A percentile compares a stretch with the other conserved stretches of the same genome.
These are phyloP conservation scores for Letharia lupina DNA, from an alignment of 495 filamentous ascomycete species.

Conservation along the genomic window DNA sequence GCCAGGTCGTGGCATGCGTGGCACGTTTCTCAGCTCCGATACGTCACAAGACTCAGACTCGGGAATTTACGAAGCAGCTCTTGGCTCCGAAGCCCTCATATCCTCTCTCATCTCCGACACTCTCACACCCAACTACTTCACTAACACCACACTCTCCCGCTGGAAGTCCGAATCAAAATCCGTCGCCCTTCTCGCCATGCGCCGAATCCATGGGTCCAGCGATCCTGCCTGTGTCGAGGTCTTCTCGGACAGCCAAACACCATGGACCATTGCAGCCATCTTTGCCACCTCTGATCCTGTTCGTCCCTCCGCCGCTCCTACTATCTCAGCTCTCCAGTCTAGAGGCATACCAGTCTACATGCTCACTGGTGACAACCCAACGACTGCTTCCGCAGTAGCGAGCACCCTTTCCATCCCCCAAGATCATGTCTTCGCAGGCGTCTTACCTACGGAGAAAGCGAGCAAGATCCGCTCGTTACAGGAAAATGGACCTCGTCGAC, in stretches of 20 bases:
- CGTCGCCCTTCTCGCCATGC: constrained; percentile 58
- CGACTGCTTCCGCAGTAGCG: constrained; percentile 71
- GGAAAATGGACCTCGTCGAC: constrained; percentile 52
- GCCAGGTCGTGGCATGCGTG: constrained; percentile 74
- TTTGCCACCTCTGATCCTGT: constrained; percentile 63
- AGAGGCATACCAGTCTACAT: constrained; percentile 72
- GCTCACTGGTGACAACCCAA: constrained; percentile 79
- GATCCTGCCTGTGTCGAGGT: constrained; percentile 23
- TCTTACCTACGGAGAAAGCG: constrained; percentile 79
- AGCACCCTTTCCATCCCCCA: constrained; percentile 63
- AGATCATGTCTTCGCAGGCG: constrained; percentile 74
- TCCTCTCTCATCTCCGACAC: constrained; percentile 27
- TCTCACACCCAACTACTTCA: constrained; percentile 31
- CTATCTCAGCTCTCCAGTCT: constrained; percentile 60
- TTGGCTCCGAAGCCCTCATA: constrained; percentile 79
- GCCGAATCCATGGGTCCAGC: constrained; percentile 22
- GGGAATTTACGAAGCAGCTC: constrained; percentile 53
- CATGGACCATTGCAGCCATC: constrained; percentile 38
- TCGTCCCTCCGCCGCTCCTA: constrained; percentile 60
- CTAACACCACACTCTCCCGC: constrained; percentile 42
- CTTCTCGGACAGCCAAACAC: neutral
- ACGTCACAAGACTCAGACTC: constrained; percentile 15
- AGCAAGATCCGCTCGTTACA: constrained; percentile 77
- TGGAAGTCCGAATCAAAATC: constrained; percentile 71
- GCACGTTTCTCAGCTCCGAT: constrained; percentile 45